phyloP scores from a whole-genome alignment of 169 alveolate species.

The Sarcocystis neurona region DNA sequence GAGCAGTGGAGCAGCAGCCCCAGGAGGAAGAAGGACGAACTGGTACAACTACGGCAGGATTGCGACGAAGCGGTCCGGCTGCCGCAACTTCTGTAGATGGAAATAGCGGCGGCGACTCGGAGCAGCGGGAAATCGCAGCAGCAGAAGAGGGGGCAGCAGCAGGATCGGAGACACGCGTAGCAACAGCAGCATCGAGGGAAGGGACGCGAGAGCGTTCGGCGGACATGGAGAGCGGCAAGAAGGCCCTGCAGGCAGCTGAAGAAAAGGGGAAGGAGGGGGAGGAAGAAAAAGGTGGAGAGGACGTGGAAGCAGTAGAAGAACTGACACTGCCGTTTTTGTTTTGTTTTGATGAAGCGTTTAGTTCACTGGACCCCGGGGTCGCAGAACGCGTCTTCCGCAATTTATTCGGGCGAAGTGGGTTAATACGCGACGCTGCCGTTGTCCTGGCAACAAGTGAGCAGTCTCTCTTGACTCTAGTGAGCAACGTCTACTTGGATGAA shows the following conservation, averaged over 20 bases:
- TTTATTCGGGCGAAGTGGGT: constrained; percentile 45
- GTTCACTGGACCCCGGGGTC: constrained; percentile 34
- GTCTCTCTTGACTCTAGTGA: constrained; percentile 42
- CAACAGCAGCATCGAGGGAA: too few species aligned
- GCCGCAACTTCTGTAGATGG: too few species aligned
- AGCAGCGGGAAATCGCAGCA: not conserved
- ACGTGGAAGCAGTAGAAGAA: too few species aligned
- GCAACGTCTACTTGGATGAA: too few species aligned
- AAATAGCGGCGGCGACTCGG: not conserved
- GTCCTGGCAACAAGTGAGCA: constrained; percentile 33
- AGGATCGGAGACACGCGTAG: too few species aligned
- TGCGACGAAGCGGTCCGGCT: too few species aligned
- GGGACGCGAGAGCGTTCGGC: too few species aligned
- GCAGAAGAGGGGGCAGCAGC: not conserved
- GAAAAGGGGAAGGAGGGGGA: too few species aligned
- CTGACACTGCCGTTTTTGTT: constrained; percentile 12
- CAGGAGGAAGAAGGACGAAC: too few species aligned
- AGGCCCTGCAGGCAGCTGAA: not conserved
- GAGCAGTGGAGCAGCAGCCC: not conserved
- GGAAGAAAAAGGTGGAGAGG: too few species aligned
- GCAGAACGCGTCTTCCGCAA: constrained; percentile 37
- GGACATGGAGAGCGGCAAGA: not conserved
- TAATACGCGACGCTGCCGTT: constrained; percentile 41
- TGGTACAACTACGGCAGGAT: too few species aligned
- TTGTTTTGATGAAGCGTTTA: constrained; percentile 54